Evolutionary conservation across 2,329 filamentous ascomycete genomes (phyloP), one percentile per base, ranked within the genome.

Genomic region (Phyllosticta citribraziliensis): DNA sequence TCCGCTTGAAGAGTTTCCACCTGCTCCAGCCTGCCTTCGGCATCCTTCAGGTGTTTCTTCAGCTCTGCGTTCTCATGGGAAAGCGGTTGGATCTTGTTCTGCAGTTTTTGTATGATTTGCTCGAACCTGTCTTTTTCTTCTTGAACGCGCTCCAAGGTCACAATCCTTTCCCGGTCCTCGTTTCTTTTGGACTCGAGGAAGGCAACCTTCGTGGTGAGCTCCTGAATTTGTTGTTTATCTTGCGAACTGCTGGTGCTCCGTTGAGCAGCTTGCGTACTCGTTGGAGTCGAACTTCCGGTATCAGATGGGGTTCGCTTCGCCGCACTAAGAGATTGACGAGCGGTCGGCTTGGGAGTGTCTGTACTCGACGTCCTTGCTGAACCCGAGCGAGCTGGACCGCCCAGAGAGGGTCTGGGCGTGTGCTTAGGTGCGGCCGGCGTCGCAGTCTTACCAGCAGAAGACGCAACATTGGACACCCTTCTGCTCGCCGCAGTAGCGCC

Each of bases 121-220:
- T 96, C 89, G 64, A 88, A 91, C 65, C 87, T 88, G 69, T 93
- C 88, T 27, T 85, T 82, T 68, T 95, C 89, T 19, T 83, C 80
- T 69, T 92, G 86, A 17, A 92, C 75, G 65, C 87, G 85, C 61
- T 96, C 89, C 55, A 96, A 74, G 12, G 81, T 82, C 70, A 93
- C 91, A 57, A 96, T 74, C 70, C 90, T 89, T 67, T 97, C 92
- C 20, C 91, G 84, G 69, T 96, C 91, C 65, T 97, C 93, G 12
- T 82, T 71, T 61, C 91, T 81, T 73, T 96, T 96, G 67, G 93
- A 89, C 72, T 99, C 92, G 67, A 97, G 79, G 3, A 97, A 81
- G 59, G 88, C 86, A 2, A 97, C 77, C 71, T 96, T 97, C 0
- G 90, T 87, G 71, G 96, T 91, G 17, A 97, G 78, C 65, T 96